These are phyloP conservation scores for Globisporangium abappressorium DNA, from an alignment of 352 stramenopile genomes.

Conservation along the genomic window DNA sequence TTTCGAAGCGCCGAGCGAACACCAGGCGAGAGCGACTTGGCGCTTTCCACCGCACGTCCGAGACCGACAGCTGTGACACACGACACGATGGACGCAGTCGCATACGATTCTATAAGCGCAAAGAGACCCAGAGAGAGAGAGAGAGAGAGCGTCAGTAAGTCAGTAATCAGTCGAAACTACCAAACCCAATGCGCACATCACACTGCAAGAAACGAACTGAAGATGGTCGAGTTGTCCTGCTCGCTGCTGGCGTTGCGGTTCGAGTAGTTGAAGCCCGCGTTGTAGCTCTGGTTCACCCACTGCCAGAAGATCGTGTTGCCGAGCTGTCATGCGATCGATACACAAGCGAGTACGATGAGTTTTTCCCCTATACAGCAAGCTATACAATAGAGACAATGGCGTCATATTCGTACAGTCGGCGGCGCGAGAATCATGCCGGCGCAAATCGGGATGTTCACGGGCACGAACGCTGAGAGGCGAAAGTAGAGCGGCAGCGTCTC, in stretches of 20 bases:
- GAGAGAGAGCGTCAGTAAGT: background rate
- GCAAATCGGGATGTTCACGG: conserved; percentile 87
- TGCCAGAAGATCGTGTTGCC: conserved; percentile 87
- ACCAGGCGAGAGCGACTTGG: conserved; percentile 65
- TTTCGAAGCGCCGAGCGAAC: conserved; percentile 62
- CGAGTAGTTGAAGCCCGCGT: conserved; percentile 87
- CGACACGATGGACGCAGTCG: conserved; percentile 73
- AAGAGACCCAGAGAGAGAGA: background rate
- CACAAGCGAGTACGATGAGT: background rate
- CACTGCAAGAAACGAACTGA: conserved; percentile 42
- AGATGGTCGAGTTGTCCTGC: conserved; percentile 68
- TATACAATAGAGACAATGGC: background rate
- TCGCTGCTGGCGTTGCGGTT: conserved; percentile 85
- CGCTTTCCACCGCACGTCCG: conserved; percentile 70
- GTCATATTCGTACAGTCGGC: conserved; percentile 45
- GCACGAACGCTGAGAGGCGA: conserved; percentile 81
- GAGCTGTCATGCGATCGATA: conserved; percentile 24
- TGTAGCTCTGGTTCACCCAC: conserved; percentile 90
- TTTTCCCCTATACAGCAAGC: background rate
- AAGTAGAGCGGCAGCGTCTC: conserved; percentile 67
- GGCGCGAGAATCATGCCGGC: conserved; percentile 81
- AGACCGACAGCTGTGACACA: conserved; percentile 75
- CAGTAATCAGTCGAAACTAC: background rate
- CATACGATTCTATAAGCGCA: conserved; percentile 60
- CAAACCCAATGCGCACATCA: background rate